Evolutionary conservation across 1,284 basidiomycete species (phyloP).

Genomic region (Pseudozyma tsukubaensis): DNA sequence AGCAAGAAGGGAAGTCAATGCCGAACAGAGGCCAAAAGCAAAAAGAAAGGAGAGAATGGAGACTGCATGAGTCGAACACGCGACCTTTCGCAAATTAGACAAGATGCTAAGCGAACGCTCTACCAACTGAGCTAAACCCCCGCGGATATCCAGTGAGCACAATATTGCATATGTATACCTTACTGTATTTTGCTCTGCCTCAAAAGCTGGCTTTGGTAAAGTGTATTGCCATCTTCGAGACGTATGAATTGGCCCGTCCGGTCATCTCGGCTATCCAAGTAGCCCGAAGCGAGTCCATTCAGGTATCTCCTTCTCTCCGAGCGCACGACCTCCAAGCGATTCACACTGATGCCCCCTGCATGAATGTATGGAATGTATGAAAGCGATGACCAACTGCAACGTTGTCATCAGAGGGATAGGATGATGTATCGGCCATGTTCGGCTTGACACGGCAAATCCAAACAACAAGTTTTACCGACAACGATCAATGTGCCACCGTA

Average conservation of each 20-base stretch:
- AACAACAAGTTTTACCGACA: too few species aligned
- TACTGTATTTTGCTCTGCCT: neutral
- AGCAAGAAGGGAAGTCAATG: neutral
- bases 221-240: too few species aligned
- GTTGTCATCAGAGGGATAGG: too few species aligned
- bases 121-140: constrained; percentile 61
- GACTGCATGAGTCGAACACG: constrained; percentile 61
- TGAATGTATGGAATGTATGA: too few species aligned
- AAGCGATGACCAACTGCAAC: too few species aligned
- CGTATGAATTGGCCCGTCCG: constrained; percentile 31
- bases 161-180: constrained; percentile 3
- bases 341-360: too few species aligned
- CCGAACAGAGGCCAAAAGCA: neutral
- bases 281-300: neutral
- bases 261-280: constrained; percentile 6
- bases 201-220: neutral
- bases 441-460: too few species aligned
- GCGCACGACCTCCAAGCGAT: too few species aligned
- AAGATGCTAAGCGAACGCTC: constrained; percentile 59
- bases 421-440: too few species aligned
- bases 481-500: too few species aligned
- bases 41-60: constrained; percentile 28
- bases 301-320: neutral
- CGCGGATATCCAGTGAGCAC: neutral
- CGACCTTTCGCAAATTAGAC: constrained; percentile 54